phyloP scores from a whole-genome alignment of 495 filamentous ascomycete genomes.

The Arthonia radiata region DNA sequence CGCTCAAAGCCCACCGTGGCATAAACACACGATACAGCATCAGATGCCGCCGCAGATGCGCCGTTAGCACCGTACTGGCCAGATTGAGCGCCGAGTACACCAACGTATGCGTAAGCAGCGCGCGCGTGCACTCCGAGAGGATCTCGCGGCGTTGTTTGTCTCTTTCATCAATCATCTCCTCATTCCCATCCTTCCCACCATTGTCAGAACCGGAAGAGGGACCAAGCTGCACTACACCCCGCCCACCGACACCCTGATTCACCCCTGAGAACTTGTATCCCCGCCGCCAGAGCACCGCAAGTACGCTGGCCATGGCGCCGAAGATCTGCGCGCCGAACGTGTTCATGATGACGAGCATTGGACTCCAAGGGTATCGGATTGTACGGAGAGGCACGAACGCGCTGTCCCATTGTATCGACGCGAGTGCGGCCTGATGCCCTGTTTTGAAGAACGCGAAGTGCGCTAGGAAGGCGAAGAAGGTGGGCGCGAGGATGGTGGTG shows the following conservation, averaged over 20 bases:
- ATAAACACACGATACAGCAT: slow-evolving; percentile 96
- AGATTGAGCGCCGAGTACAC: slow-evolving; percentile 62
- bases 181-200: not conserved
- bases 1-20: slow-evolving; percentile 72
- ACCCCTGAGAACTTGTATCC: not conserved
- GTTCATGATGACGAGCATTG: slow-evolving; percentile 60
- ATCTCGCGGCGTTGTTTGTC: slow-evolving; percentile 9
- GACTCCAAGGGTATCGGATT: slow-evolving; percentile 73
- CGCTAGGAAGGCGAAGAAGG: slow-evolving; percentile 62
- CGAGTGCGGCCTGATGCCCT: slow-evolving; percentile 75
- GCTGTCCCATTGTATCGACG: slow-evolving; percentile 87
- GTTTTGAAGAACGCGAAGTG: slow-evolving; percentile 95
- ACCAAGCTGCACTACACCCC: not conserved
- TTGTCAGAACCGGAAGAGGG: not conserved
- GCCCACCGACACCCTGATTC: not conserved
- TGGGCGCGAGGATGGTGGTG: slow-evolving; percentile 51
- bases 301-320: slow-evolving; percentile 49
- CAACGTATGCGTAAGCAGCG: slow-evolving; percentile 44
- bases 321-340: slow-evolving; percentile 76
- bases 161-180: not conserved
- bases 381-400: slow-evolving; percentile 74
- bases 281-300: slow-evolving; percentile 63
- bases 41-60: slow-evolving; percentile 62
- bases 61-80: slow-evolving; percentile 72
- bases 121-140: slow-evolving; percentile 42